A percentile compares a stretch with the other conserved stretches of the same genome.
Conservation (phyloP, 257 asterid species). For the Nicotiana otophora region DNA sequence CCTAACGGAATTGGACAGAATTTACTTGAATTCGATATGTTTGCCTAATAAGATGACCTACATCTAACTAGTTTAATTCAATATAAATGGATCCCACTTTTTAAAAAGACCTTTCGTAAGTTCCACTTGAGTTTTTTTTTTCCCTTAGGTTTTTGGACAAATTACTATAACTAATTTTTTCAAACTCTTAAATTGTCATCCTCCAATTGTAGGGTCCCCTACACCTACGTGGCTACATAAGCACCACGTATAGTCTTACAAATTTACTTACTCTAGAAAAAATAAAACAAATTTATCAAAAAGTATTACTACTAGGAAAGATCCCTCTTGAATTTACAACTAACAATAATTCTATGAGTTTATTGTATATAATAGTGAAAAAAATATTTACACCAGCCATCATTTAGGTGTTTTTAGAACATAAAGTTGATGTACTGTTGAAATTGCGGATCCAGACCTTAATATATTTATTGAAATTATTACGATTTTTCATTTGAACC, state of each 20-base stretch:
- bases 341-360: neutral
- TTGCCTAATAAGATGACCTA: conserved; percentile 65
- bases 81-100: conserved; percentile 46
- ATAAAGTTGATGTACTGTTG: too few relatives aligned
- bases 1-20: conserved; percentile 58
- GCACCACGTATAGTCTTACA: conserved; percentile 22
- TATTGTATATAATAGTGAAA: neutral
- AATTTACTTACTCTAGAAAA: neutral
- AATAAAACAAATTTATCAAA: neutral
- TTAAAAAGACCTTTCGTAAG: neutral
- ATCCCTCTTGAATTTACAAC: neutral
- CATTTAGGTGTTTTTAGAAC: too few relatives aligned
- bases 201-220: neutral
- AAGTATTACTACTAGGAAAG: neutral
- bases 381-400: neutral
- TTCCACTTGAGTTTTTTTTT: neutral
- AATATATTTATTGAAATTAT: neutral
- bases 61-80: conserved; percentile 40
- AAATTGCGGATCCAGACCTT: neutral
- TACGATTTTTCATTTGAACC: neutral
- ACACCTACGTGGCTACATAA: conserved; percentile 45
- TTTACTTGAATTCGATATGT: conserved; percentile 48
- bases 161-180: conserved; percentile 20
- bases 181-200: conserved; percentile 17
- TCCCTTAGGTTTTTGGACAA: neutral